A percentile compares a stretch with the other conserved stretches of the same genome.
These are phyloP conservation scores for Cucumis cinereus DNA, from an alignment of 306 rosid species.

Conservation along the genomic window DNA sequence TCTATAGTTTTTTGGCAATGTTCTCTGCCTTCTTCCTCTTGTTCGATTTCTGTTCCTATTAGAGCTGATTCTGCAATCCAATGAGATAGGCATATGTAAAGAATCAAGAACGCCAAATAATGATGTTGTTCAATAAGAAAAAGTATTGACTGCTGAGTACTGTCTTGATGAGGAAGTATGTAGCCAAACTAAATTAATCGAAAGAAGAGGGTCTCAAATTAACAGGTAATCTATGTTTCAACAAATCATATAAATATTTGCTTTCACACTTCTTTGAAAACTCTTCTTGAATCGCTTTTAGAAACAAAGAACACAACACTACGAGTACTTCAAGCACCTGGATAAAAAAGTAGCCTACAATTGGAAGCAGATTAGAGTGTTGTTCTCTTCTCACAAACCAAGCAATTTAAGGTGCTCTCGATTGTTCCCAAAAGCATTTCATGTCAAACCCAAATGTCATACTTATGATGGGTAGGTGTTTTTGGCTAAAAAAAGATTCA, in stretches of 20 bases:
- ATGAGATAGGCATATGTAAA: neutral
- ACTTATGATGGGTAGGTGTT: neutral
- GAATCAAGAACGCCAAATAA: neutral
- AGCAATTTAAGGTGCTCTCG: neutral
- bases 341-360: neutral
- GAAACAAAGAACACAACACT: neutral
- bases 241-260: no score
- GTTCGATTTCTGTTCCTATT: slow-evolving; percentile 32
- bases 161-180: neutral
- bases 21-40: slow-evolving; percentile 68
- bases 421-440: neutral
- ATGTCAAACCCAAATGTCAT: neutral
- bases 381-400: neutral
- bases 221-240: no score
- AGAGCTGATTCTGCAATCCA: slow-evolving; percentile 36
- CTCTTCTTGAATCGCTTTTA: neutral
- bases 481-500: neutral
- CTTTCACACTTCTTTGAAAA: no score
- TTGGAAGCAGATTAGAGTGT: neutral
- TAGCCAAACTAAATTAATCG: neutral
- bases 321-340: neutral
- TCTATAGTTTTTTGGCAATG: slow-evolving; percentile 28
- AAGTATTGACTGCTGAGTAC: neutral
- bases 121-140: neutral
- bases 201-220: neutral